These are phyloP conservation scores for Hypoxylon sp. DNA, from an alignment of 2,329 filamentous ascomycete species.

Conservation along the genomic window DNA sequence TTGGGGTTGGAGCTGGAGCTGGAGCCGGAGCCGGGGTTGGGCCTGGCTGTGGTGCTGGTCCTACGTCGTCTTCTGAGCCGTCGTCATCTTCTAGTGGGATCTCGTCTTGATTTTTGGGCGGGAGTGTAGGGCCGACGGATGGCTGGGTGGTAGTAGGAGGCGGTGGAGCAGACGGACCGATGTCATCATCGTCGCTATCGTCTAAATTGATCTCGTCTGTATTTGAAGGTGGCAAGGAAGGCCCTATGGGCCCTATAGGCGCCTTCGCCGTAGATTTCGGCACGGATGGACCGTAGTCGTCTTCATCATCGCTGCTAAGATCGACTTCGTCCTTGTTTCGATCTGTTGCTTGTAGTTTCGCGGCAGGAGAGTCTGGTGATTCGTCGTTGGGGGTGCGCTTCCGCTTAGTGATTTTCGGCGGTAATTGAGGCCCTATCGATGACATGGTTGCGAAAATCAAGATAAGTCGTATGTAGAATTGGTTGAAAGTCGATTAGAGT, in stretches of 20 bases:
- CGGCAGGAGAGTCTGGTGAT: constrained; percentile 59
- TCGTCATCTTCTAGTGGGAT: constrained; percentile 46
- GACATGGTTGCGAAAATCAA: constrained; percentile 65
- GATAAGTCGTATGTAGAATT: neutral
- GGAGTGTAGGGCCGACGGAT: constrained; percentile 51
- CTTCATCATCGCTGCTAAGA: constrained; percentile 51
- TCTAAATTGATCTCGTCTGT: constrained; percentile 64
- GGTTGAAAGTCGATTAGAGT: neutral
- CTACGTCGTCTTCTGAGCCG: constrained; percentile 42
- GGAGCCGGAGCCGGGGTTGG: constrained; percentile 34
- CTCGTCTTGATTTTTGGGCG: constrained; percentile 48
- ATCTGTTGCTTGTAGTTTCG: constrained; percentile 61
- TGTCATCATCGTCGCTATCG: constrained; percentile 59
- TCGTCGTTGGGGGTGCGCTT: constrained; percentile 68
- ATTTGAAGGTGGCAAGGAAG: constrained; percentile 56
- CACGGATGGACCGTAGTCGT: constrained; percentile 46
- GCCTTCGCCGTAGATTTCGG: constrained; percentile 17
- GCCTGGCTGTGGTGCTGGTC: constrained; percentile 40
- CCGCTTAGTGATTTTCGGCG: constrained; percentile 76
- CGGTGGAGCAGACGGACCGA: constrained; percentile 42
- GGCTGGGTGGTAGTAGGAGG: constrained; percentile 38
- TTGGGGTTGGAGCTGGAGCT: constrained; percentile 22
- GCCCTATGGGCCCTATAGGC: constrained; percentile 40
- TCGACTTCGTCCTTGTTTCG: constrained; percentile 63
- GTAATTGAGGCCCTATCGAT: constrained; percentile 78